phyloP scores from a whole-genome alignment of 441 rosid genomes.

The Francoa sonchifolia region DNA sequence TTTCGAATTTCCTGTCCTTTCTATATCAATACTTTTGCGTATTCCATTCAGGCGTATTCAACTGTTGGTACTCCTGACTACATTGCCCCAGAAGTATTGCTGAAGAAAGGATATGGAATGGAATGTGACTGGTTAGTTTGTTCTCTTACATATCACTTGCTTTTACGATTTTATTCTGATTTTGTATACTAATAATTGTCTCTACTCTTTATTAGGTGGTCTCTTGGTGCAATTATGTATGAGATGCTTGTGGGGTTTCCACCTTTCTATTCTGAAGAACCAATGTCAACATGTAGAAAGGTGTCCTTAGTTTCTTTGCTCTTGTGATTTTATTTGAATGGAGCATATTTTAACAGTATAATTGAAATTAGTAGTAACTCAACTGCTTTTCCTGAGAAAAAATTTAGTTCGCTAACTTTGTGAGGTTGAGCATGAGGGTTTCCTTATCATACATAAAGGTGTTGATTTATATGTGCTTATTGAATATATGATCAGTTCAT shows the following conservation, averaged over 20 bases:
- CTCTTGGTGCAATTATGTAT: constrained; percentile 82
- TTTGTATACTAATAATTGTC: constrained; percentile 11
- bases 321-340: neutral
- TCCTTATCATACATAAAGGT: constrained; percentile 7
- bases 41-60: constrained; percentile 70
- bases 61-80: constrained; percentile 98
- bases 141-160: constrained; percentile 7
- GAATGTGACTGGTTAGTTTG: constrained; percentile 88
- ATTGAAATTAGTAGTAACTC: neutral
- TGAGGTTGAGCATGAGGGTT: neutral
- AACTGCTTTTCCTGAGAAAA: neutral
- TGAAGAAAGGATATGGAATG: constrained; percentile 98
- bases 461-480: constrained; percentile 19
- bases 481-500: constrained; percentile 24
- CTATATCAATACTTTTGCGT: constrained; percentile 13
- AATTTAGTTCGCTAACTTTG: neutral
- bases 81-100: constrained; percentile 94
- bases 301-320: constrained; percentile 2
- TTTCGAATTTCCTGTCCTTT: neutral
- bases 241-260: constrained; percentile 29
- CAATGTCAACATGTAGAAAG: constrained; percentile 20
- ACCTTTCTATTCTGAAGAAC: constrained; percentile 18
- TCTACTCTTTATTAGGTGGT: constrained; percentile 4
- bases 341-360: neutral
- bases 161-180: constrained; percentile 1